A percentile compares a stretch with the other conserved stretches of the same genome.
These are phyloP conservation scores for Paspalum notatum DNA, from an alignment of 176 grass and related monocot genomes.

Conservation along the genomic window DNA sequence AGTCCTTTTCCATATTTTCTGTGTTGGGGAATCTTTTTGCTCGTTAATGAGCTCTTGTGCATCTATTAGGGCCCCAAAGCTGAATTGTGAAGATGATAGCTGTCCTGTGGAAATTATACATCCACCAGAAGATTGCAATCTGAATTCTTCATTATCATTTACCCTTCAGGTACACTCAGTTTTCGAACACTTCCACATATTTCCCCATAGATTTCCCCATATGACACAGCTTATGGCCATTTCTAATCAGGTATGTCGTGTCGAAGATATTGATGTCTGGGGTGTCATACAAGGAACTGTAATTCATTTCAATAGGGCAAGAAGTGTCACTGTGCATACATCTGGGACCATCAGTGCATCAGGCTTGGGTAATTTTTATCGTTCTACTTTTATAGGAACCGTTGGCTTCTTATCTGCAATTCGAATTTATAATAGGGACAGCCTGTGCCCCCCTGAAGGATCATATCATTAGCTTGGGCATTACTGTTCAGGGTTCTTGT, in stretches of 20 bases:
- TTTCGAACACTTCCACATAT: conserved; percentile 17
- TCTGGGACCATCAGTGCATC: conserved; percentile 84
- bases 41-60: conserved; percentile 41
- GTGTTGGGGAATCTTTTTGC: neutral
- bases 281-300: conserved; percentile 93
- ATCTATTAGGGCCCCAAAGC: conserved; percentile 76
- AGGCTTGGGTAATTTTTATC: conserved; percentile 67
- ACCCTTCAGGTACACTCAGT: conserved; percentile 78
- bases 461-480: neutral
- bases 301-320: conserved; percentile 92
- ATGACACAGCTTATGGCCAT: conserved; percentile 12
- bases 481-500: conserved; percentile 1
- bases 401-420: conserved; percentile 3
- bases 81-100: conserved; percentile 83
- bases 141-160: conserved; percentile 95
- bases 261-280: conserved; percentile 98
- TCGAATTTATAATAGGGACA: neutral
- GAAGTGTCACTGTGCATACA: conserved; percentile 77
- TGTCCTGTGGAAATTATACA: conserved; percentile 93
- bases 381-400: conserved; percentile 31
- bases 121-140: conserved; percentile 99
- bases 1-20: conserved; percentile 29
- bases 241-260: conserved; percentile 82
- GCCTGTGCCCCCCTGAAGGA: neutral
- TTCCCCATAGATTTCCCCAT: conserved; percentile 13